Conservation (phyloP, 2,329 filamentous ascomycete species). For the Claviceps humidiphila region DNA sequence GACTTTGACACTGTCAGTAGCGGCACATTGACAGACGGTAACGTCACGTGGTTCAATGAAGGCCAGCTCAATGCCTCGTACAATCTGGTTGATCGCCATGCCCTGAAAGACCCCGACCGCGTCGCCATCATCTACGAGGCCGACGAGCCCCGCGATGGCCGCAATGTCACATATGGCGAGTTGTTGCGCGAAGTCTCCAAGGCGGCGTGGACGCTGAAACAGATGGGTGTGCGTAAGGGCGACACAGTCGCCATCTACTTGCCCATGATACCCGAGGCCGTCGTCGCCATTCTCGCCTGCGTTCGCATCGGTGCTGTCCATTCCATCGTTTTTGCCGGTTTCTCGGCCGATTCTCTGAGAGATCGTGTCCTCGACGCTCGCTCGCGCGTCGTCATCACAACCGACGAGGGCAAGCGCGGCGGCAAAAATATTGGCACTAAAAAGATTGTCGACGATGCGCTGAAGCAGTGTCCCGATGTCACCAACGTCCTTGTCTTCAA, state of each 20-base stretch:
- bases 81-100: slow-evolving; percentile 95
- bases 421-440: slow-evolving; percentile 96
- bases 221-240: slow-evolving; percentile 93
- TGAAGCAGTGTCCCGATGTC: slow-evolving; percentile 90
- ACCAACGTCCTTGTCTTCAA: slow-evolving; percentile 81
- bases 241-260: slow-evolving; percentile 96
- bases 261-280: slow-evolving; percentile 95
- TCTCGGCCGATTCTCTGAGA: slow-evolving; percentile 89
- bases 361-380: slow-evolving; percentile 87
- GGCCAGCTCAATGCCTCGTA: slow-evolving; percentile 89
- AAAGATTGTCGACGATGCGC: slow-evolving; percentile 95
- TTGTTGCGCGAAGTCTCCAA: slow-evolving; percentile 83
- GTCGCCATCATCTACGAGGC: slow-evolving; percentile 98
- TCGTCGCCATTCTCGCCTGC: slow-evolving; percentile 85
- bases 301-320: slow-evolving; percentile 87
- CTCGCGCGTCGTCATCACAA: slow-evolving; percentile 89
- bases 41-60: slow-evolving; percentile 90
- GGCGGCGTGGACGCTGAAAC: slow-evolving; percentile 75
- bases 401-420: slow-evolving; percentile 94
- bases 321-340: slow-evolving; percentile 95
- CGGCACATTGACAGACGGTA: slow-evolving; percentile 64
- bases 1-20: slow-evolving; percentile 84
- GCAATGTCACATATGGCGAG: slow-evolving; percentile 84
- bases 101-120: slow-evolving; percentile 85
- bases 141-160: slow-evolving; percentile 77